Evolutionary conservation across 331 rosid genomes (phyloP), one percentile per base, ranked within the genome.

Genomic region (Malus hybrid): DNA sequence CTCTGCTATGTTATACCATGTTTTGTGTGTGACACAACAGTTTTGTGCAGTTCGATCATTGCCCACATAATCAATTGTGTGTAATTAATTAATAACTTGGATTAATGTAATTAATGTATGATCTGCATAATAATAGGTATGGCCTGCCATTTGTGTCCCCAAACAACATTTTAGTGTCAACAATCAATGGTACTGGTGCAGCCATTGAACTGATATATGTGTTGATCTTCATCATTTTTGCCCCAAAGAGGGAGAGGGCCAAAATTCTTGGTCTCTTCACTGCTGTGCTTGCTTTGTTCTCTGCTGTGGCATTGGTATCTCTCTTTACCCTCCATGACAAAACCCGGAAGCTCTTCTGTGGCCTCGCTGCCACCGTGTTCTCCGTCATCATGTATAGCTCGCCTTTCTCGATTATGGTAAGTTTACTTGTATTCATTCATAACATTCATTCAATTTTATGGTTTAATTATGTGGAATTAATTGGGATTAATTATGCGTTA

Each of bases 371-470:
- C 16, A 36, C 88, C 30, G 72, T 94, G 33, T 92, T 92, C 74
- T 94, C 99, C 55, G 88, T 91, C 62, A 70, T 94, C 88, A 94
- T 94, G 99, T 92, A 94, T 33, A 96, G 87, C 71, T 92, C 99
- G 0, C 97, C 99, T 16, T 91, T 94, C 68, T 82, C 99, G 46
- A 88, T 94, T 46, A 86, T 92, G 97, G 97, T 94, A 82, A 82
- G 80, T 71, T 55, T 7, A 55, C 26, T 58, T 8, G 63, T 57
- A 20, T 4, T 42, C 48, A 42, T 10, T 9, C 13, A 11, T 7
- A 19, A 19, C 28, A 19, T 57, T 4, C 5, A 57, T 57, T 57
- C 14, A 20, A 57, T 57, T 26, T 26, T 10, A 61, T 24, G 6
- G 11, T 42, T 42, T 42, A 42, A 42, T 42, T 3, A 42, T 42